phyloP scores from a whole-genome alignment of 2,329 filamentous ascomycete genomes.

The Amauroascus verrucosus region DNA sequence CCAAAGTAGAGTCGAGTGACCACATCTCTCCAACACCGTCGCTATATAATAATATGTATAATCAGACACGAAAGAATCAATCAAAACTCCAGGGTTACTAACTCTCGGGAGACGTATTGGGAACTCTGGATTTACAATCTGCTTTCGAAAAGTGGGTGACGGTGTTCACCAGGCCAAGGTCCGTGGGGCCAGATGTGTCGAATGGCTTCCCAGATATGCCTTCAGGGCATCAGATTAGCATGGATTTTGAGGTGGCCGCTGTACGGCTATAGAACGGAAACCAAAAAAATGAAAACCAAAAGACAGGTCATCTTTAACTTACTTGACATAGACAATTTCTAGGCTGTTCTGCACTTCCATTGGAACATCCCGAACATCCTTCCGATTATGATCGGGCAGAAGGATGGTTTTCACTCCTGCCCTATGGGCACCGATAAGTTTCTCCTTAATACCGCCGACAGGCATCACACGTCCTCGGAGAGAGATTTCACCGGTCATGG shows the following conservation, averaged over 20 bases:
- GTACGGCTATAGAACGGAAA: too few relatives aligned
- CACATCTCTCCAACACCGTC: constrained; percentile 11
- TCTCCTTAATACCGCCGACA: constrained; percentile 97
- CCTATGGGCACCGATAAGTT: constrained; percentile 84
- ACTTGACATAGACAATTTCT: constrained; percentile 82
- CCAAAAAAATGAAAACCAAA: constrained; percentile 8
- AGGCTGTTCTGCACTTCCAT: constrained; percentile 78
- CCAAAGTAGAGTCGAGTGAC: constrained; percentile 2
- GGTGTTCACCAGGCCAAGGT: constrained; percentile 67
- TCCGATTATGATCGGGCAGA: constrained; percentile 76
- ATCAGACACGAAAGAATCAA: not conserved
- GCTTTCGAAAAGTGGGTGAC: constrained; percentile 62
- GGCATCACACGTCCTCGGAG: constrained; percentile 83
- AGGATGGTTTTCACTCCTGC: constrained; percentile 93
- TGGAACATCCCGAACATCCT: constrained; percentile 84
- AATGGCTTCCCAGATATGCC: constrained; percentile 91
- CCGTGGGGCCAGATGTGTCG: constrained; percentile 83
- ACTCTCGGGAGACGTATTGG: not conserved
- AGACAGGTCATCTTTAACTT: constrained; percentile 31
- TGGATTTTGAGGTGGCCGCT: too few relatives aligned
- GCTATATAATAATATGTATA: constrained; percentile 3
- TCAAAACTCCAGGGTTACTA: not conserved
- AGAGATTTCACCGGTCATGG: constrained; percentile 79
- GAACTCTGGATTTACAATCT: constrained; percentile 50
- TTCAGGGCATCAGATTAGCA: constrained; percentile 27